Evolutionary conservation across 2,329 filamentous ascomycete species (phyloP), one percentile per base, ranked within the genome.

Genomic region (Didymella pomorum): DNA sequence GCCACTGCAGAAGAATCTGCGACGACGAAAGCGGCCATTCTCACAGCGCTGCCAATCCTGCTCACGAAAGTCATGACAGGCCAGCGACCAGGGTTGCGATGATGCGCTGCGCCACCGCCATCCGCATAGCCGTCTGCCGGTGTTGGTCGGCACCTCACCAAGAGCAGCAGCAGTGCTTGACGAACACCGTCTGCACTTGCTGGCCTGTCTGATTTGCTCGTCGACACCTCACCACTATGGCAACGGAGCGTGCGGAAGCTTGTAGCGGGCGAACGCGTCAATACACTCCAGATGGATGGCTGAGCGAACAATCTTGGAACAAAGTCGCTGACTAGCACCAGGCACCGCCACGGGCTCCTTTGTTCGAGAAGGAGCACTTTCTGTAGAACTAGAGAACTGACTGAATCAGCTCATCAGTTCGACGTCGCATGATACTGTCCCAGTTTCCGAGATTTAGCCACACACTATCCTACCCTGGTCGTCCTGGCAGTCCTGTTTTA

Each of bases 1-100:
- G 55, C 48, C 43, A 58, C 55, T 23, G 26, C 33, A 14, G 41
- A 48, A 53, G 49, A 49, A 7, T 45, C 49, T 58, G 56, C 56
- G 29, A 31, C 44, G 55, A 43, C 43, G 33, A 52, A 44, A 43
- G 23, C 43, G 28, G 49, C 49, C 49, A 26, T 26, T 7, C 26
- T 37, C 20, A 41, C 47, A 1, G 6, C 25, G 35, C 16, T 31
- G 37, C 55, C 49, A 52, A 20, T 18, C 49, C 43, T 53, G 56
- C 29, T 20, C n/a, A 20, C 35, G 12, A 39, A 52, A 43, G 43
- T 11, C 33, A 25, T 37, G 44, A 53, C 37, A 20, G 37, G 18
- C 37, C 37, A 41, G 37, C 20, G 10, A 18, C 11, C 39, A 12
- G 44, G 31, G 9, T 4, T 44, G 37, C 49, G 21, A n/a, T 16